Conservation (phyloP, 1,284 basidiomycete genomes). For the Sanghuangporus baumii region DNA sequence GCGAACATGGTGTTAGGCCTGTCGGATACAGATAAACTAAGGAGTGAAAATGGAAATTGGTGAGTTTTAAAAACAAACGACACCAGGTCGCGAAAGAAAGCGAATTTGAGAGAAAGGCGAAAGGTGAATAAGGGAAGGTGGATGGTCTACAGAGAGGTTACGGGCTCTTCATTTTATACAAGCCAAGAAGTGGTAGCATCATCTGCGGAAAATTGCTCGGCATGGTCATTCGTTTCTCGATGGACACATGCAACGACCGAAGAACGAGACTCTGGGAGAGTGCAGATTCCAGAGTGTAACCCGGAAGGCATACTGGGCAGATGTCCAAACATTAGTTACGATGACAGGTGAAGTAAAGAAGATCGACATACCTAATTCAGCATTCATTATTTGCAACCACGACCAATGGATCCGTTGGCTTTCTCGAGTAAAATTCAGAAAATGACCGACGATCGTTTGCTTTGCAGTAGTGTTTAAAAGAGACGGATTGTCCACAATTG, state of each 20-base stretch:
- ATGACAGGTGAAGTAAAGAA: not conserved
- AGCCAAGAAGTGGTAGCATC: not conserved
- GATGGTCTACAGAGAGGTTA: not conserved
- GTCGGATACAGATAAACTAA: not conserved
- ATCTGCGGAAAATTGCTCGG: not conserved
- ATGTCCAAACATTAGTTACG: not conserved
- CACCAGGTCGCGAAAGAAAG: conserved; percentile 10
- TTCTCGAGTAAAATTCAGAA: not conserved
- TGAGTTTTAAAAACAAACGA: conserved; percentile 3
- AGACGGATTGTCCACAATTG: no score
- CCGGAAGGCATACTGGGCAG: not conserved
- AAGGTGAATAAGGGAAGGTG: not conserved
- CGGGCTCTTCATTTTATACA: not conserved
- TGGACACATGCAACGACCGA: not conserved
- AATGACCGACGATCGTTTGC: no score
- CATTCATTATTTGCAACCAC: not conserved
- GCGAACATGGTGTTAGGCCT: conserved; percentile 27
- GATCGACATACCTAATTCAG: not conserved
- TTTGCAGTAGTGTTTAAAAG: no score
- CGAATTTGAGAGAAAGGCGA: not conserved
- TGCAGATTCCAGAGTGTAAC: not conserved
- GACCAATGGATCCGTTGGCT: not conserved
- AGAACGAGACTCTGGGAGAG: not conserved
- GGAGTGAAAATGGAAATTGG: conserved; percentile 3
- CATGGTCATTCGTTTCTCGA: not conserved